Evolutionary conservation across 192 early-diverging fungal species (phyloP).

Genomic region (Gaertneriomyces sp.): DNA sequence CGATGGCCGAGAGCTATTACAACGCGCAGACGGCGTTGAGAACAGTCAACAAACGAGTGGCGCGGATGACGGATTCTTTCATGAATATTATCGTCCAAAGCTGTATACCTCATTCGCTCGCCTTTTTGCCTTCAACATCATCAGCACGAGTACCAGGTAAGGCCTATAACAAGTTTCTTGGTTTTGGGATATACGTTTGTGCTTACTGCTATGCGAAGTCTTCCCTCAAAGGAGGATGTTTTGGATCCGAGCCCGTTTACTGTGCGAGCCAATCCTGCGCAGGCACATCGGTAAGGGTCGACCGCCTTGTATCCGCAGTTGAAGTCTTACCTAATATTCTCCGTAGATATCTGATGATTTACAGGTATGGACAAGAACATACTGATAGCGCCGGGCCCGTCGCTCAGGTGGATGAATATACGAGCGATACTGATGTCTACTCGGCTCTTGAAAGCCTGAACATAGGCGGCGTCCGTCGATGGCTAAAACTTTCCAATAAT

Average conservation of each 20-base stretch:
- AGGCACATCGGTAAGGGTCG: constrained; percentile 19
- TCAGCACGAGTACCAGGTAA: constrained; percentile 59
- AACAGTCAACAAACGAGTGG: background rate
- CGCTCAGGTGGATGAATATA: background rate
- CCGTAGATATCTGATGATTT: constrained; percentile 38
- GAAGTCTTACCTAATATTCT: background rate
- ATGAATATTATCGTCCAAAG: constrained; percentile 82
- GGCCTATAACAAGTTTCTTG: background rate
- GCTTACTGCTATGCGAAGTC: background rate
- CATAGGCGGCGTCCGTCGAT: constrained; percentile 50
- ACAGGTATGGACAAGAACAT: constrained; percentile 22
- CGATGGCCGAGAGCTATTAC: constrained; percentile 10
- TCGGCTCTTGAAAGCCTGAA: constrained; percentile 31
- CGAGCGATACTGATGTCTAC: background rate
- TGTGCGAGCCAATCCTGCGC: constrained; percentile 34
- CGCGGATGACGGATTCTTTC: constrained; percentile 62
- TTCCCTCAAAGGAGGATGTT: constrained; percentile 22
- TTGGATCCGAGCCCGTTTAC: constrained; percentile 49
- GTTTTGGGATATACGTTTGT: background rate
- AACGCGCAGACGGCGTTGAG: background rate
- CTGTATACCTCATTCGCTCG: constrained; percentile 70
- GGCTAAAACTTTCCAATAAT: constrained; percentile 37
- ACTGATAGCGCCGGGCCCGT: too few species aligned
- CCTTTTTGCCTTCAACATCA: constrained; percentile 84
- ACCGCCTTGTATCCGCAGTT: background rate